phyloP scores from a whole-genome alignment of 495 filamentous ascomycete genomes.

The Neurospora sp. region DNA sequence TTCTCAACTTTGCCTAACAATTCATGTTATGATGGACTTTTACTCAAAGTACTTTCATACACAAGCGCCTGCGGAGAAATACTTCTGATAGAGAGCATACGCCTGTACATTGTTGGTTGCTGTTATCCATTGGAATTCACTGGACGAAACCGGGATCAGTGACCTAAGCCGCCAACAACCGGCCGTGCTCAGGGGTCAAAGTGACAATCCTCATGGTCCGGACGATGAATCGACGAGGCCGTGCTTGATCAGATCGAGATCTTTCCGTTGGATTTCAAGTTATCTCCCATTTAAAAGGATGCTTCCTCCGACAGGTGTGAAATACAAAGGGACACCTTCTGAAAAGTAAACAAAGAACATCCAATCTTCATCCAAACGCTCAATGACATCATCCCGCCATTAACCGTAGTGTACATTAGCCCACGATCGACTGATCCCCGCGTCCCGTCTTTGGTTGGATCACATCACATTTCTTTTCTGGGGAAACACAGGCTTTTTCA shows the following conservation, averaged over 20 bases:
- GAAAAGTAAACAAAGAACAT: background rate
- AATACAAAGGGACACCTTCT: background rate
- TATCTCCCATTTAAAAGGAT: background rate
- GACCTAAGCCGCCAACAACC: background rate
- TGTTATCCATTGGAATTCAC: background rate
- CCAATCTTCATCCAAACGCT: background rate
- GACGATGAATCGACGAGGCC: background rate
- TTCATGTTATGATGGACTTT: background rate
- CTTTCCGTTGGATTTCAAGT: background rate
- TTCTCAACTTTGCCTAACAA: background rate
- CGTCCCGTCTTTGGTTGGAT: background rate
- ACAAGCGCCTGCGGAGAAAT: fast-evolving
- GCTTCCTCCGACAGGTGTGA: background rate
- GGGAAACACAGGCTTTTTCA: background rate
- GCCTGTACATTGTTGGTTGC: background rate
- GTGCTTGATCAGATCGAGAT: background rate
- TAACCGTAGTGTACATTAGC: background rate
- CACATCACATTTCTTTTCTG: background rate
- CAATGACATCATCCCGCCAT: background rate
- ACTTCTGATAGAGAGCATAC: background rate
- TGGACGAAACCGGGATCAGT: background rate
- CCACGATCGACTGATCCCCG: background rate
- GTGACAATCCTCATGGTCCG: background rate
- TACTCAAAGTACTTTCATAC: background rate
- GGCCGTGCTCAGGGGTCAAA: background rate